phyloP scores from a whole-genome alignment of 73 alveolate genomes.

The Paramecium sonneborni region DNA sequence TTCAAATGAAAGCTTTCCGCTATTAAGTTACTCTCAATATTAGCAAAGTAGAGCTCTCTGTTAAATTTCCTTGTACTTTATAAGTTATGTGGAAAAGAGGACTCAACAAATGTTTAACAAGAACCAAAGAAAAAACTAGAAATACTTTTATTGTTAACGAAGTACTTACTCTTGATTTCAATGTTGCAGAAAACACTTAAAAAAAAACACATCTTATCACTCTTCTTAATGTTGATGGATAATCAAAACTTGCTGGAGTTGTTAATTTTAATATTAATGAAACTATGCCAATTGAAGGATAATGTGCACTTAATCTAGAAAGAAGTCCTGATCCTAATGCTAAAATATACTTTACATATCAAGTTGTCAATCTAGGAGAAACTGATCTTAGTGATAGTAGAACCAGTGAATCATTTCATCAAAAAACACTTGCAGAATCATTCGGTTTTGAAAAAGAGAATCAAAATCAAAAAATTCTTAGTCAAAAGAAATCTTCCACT shows the following conservation, averaged over 20 bases:
- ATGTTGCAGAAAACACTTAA: background rate
- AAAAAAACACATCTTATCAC: background rate
- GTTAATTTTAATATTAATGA: constrained; percentile 11
- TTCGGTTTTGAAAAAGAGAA: constrained; percentile 33
- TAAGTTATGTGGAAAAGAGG: constrained; percentile 49
- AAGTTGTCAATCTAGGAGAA: constrained; percentile 12
- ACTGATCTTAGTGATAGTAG: background rate
- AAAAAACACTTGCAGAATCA: constrained; percentile 20
- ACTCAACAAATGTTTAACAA: background rate
- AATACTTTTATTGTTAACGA: background rate
- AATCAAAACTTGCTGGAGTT: constrained; percentile 47
- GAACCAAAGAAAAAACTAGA: constrained; percentile 12
- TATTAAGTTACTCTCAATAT: background rate
- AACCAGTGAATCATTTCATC: background rate
- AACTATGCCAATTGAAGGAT: background rate
- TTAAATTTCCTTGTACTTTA: constrained; percentile 29
- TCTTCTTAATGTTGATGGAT: constrained; percentile 12
- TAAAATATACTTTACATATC: constrained; percentile 1
- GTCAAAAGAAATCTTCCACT: background rate
- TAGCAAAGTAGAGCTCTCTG: constrained; percentile 37
- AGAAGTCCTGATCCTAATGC: constrained; percentile 52
- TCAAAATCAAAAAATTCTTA: background rate
- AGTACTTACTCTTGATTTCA: constrained; percentile 8
- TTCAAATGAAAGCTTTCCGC: constrained; percentile 43
- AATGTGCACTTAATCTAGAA: background rate